Evolutionary conservation across 257 asterid genomes (phyloP).

Genomic region (Osmanthus fragrans): DNA sequence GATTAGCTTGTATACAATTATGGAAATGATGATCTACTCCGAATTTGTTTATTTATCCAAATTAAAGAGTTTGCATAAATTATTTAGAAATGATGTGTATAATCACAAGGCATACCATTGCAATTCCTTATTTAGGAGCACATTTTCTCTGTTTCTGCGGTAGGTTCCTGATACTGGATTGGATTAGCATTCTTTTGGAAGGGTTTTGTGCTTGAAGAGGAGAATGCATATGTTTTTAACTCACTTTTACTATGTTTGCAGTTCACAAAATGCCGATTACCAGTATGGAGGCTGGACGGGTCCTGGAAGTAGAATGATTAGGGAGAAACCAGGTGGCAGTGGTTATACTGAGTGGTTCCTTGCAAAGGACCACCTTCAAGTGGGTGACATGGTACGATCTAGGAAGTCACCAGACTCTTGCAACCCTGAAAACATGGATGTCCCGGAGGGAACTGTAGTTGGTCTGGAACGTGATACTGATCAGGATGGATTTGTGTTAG

Average conservation of each 20-base stretch:
- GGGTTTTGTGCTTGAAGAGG: background rate
- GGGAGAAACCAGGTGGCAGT: constrained; percentile 34
- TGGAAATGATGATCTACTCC: background rate
- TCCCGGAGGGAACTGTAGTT: constrained; percentile 52
- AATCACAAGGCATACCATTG: background rate
- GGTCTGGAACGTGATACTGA: constrained; percentile 58
- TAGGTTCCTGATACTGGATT: background rate
- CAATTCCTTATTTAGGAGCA: background rate
- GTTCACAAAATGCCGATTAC: constrained; percentile 42
- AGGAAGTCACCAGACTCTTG: constrained; percentile 36
- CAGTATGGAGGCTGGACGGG: constrained; percentile 49
- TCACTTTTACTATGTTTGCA: constrained; percentile 31
- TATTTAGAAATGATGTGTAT: background rate
- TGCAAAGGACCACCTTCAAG: constrained; percentile 55
- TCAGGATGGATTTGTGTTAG: constrained; percentile 47
- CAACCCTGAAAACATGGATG: constrained; percentile 35
- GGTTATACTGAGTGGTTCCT: constrained; percentile 54
- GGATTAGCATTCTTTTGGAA: background rate
- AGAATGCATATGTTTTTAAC: background rate
- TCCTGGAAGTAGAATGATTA: constrained; percentile 34
- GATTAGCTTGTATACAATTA: background rate
- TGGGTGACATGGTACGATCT: constrained; percentile 62
- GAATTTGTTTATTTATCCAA: background rate
- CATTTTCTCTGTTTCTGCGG: background rate
- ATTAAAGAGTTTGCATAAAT: background rate